phyloP scores from a whole-genome alignment of 495 filamentous ascomycete species.

The Sordaria brevicollis region DNA sequence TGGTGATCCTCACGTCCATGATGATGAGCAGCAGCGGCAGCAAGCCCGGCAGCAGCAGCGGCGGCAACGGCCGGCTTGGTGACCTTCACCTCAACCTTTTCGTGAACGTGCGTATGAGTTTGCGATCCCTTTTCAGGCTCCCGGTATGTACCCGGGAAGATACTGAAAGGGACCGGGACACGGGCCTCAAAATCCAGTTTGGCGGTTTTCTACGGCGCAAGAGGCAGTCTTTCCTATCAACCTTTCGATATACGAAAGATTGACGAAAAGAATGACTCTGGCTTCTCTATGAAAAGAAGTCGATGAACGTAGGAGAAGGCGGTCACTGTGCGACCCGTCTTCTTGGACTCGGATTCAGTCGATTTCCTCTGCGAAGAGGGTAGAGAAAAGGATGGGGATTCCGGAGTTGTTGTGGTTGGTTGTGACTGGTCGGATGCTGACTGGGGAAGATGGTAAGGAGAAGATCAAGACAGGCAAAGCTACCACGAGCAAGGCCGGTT shows the following conservation, averaged over 20 bases:
- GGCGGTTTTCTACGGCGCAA: slow-evolving; percentile 59
- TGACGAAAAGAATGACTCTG: slow-evolving; percentile 85
- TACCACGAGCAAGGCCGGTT: slow-evolving; percentile 20
- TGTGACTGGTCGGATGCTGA: slow-evolving; percentile 16
- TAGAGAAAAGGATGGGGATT: slow-evolving; percentile 9
- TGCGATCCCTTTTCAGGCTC: slow-evolving; percentile 76
- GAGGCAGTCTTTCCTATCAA: slow-evolving; percentile 75
- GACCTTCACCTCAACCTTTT: slow-evolving; percentile 83
- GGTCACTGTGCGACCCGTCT: slow-evolving; percentile 25
- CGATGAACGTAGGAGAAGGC: slow-evolving; percentile 27
- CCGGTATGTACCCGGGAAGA: slow-evolving; percentile 98
- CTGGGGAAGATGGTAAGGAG: slow-evolving; percentile 14
- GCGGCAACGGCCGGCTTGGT: slow-evolving; percentile 48
- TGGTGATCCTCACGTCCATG: slow-evolving; percentile 83
- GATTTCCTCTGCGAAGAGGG: slow-evolving; percentile 10
- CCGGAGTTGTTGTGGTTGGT: slow-evolving; percentile 8
- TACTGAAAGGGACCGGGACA: slow-evolving; percentile 97
- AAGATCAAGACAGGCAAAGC: slow-evolving; percentile 13
- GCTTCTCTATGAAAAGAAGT: slow-evolving; percentile 53
- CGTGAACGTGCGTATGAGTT: slow-evolving; percentile 53
- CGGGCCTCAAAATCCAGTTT: slow-evolving; percentile 99
- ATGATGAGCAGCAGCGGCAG: not conserved
- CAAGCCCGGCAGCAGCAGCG: not conserved
- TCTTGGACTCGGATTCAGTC: slow-evolving; percentile 24
- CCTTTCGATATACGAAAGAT: slow-evolving; percentile 92